Conservation (phyloP, 1,139 yeast genomes). For the Blastobotrys petasosporus region DNA sequence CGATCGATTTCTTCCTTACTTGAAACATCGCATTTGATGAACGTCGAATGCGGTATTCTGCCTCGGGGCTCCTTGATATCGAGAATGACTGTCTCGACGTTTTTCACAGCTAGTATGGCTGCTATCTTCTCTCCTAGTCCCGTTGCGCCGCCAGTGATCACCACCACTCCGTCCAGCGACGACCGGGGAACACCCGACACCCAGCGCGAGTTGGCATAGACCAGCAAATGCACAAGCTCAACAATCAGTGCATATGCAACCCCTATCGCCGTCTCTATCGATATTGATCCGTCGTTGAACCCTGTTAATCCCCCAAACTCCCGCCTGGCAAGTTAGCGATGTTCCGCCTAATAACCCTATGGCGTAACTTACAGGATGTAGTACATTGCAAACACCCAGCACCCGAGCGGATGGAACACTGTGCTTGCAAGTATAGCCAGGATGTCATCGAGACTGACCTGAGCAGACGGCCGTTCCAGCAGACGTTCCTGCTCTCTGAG, state of each 20-base stretch:
- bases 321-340: not conserved
- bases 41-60: constrained; percentile 31
- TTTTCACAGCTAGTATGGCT: constrained; percentile 31
- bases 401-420: constrained; percentile 19
- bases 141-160: constrained; percentile 61
- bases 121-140: constrained; percentile 54
- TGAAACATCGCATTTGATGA: constrained; percentile 47
- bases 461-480: constrained; percentile 2
- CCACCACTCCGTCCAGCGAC: constrained; percentile 28
- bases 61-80: constrained; percentile 41
- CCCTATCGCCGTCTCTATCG: not conserved
- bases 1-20: constrained; percentile 33
- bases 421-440: constrained; percentile 17
- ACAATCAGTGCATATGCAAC: constrained; percentile 9
- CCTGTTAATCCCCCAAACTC: constrained; percentile 7
- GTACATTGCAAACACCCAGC: constrained; percentile 20
- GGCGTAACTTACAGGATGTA: constrained; percentile 7
- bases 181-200: constrained; percentile 19
- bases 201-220: constrained; percentile 14
- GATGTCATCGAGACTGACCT: constrained; percentile 14
- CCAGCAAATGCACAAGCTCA: constrained; percentile 13
- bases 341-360: too few relatives aligned
- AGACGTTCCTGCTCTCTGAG: constrained; percentile 2
- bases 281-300: not conserved
- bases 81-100: constrained; percentile 41